Percentiles rank a stretch among this genome's conserved stretches.
These are phyloP conservation scores for Cryphonectria radicalis DNA, from an alignment of 2,329 filamentous ascomycete species.

Conservation along the genomic window DNA sequence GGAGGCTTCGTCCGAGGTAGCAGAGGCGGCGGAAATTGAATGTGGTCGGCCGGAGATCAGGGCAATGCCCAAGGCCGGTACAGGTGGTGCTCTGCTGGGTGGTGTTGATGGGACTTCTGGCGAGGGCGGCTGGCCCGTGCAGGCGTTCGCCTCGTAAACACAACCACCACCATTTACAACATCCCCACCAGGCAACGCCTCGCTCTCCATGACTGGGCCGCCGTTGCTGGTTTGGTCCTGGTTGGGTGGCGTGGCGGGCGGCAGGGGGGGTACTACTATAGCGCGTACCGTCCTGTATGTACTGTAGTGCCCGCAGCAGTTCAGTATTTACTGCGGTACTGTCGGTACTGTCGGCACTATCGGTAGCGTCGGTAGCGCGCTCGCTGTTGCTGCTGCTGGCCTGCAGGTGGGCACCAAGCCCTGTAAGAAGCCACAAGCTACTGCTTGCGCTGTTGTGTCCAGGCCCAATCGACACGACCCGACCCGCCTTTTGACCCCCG, in stretches of 20 bases:
- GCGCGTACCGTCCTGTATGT: neutral
- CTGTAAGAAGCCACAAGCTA: neutral
- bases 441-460: neutral
- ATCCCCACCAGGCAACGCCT: conserved; percentile 12
- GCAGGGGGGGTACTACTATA: neutral
- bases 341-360: neutral
- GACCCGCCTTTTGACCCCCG: neutral
- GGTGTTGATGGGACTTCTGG: conserved; percentile 13
- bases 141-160: conserved; percentile 7
- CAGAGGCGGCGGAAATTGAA: conserved; percentile 32
- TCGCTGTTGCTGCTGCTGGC: neutral
- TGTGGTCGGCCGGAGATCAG: conserved; percentile 16
- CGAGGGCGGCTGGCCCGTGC: conserved; percentile 1
- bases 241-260: neutral
- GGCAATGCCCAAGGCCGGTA: conserved; percentile 4
- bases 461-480: neutral
- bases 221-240: neutral
- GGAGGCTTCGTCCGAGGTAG: conserved; percentile 36
- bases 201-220: conserved; percentile 12
- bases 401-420: neutral
- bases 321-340: neutral
- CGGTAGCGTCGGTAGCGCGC: conserved; percentile 4
- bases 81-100: conserved; percentile 19
- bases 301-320: neutral
- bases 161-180: neutral